phyloP scores from a whole-genome alignment of 768 basidiomycete species.

The Tulasnella sp. region DNA sequence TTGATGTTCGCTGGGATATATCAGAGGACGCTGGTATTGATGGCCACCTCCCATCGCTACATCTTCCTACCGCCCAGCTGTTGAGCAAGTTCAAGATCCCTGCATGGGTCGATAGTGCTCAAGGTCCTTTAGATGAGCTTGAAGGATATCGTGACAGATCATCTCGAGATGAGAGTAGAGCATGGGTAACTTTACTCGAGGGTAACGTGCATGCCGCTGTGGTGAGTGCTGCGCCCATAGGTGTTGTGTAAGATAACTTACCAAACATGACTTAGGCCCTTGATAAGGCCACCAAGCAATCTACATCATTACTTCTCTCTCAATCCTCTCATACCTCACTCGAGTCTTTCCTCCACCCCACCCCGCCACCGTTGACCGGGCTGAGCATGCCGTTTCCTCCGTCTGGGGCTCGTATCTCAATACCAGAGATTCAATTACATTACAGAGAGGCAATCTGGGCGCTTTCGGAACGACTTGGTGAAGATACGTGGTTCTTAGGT shows the following conservation, averaged over 20 bases:
- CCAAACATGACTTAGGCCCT: constrained; percentile 21
- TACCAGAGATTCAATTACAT: constrained; percentile 28
- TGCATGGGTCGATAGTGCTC: constrained; percentile 46
- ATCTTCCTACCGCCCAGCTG: constrained; percentile 42
- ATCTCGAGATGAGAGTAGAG: constrained; percentile 59
- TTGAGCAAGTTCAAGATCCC: constrained; percentile 57
- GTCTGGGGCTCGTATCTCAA: constrained; percentile 45
- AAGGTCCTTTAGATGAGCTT: constrained; percentile 24
- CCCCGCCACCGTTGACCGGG: constrained; percentile 60
- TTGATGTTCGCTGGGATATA: constrained; percentile 49
- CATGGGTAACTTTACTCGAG: constrained; percentile 72
- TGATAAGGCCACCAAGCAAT: constrained; percentile 16
- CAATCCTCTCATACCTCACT: constrained; percentile 21
- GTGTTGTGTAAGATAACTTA: background rate
- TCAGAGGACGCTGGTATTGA: constrained; percentile 55
- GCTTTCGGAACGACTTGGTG: constrained; percentile 60
- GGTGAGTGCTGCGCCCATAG: too few species aligned
- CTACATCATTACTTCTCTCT: background rate
- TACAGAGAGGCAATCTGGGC: constrained; percentile 61
- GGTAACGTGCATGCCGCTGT: constrained; percentile 63
- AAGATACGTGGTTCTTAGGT: constrained; percentile 69
- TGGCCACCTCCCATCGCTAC: constrained; percentile 55
- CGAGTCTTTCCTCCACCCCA: constrained; percentile 44
- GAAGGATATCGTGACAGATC: constrained; percentile 55
- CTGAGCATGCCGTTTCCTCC: constrained; percentile 47